Evolutionary conservation across 768 basidiomycete species (phyloP).

Genomic region (Suillus plorans): DNA sequence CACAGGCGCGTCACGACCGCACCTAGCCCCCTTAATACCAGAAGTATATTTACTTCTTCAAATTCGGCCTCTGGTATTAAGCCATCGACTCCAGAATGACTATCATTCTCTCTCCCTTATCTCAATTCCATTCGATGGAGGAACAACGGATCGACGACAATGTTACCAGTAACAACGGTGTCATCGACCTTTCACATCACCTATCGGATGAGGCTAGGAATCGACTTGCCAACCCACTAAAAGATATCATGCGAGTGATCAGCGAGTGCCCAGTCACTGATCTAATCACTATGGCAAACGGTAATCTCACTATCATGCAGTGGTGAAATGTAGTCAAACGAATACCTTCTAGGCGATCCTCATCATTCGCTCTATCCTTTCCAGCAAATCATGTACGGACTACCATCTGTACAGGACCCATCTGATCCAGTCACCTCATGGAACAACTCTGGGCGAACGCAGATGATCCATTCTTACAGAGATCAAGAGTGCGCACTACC

Average conservation of each 20-base stretch:
- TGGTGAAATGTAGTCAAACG: neutral
- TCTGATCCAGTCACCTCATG: slow-evolving; percentile 32
- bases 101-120: no score
- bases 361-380: slow-evolving; percentile 37
- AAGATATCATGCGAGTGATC: slow-evolving; percentile 33
- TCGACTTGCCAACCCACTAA: slow-evolving; percentile 36
- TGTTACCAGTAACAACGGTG: neutral
- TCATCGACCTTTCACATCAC: slow-evolving; percentile 33
- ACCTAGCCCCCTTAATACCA: no score
- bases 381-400: slow-evolving; percentile 30
- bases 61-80: no score
- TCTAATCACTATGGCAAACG: slow-evolving; percentile 36
- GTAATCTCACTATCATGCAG: slow-evolving; percentile 15
- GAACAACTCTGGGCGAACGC: slow-evolving; percentile 23
- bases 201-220: slow-evolving; percentile 33
- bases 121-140: no score
- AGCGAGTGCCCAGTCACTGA: slow-evolving; percentile 23
- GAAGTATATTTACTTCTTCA: no score
- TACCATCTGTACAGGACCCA: slow-evolving; percentile 28
- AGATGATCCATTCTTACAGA: slow-evolving; percentile 23
- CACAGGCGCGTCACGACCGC: no score
- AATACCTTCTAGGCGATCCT: slow-evolving; percentile 30
- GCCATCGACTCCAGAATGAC: no score
- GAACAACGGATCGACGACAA: no score
- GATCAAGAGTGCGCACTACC: slow-evolving; percentile 27